Evolutionary conservation across 345 rosid species (phyloP).

Genomic region (Gossypium thurberi): DNA sequence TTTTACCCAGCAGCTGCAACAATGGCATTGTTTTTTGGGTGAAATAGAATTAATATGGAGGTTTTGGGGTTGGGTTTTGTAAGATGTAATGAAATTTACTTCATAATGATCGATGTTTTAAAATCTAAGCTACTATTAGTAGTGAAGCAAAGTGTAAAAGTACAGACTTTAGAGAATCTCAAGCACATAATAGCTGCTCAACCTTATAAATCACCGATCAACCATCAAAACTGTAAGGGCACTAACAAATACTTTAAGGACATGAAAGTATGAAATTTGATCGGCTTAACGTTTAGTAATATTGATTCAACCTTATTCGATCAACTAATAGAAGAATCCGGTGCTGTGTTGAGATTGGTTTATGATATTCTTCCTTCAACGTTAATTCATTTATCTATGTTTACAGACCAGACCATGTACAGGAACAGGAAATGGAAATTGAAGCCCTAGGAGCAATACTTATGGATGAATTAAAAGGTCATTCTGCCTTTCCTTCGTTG

Average conservation of each 20-base stretch:
- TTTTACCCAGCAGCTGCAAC: neutral
- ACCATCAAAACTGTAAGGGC: neutral
- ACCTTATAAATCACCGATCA: neutral
- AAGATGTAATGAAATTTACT: neutral
- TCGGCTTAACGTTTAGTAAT: neutral
- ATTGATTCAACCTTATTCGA: neutral
- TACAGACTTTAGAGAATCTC: neutral
- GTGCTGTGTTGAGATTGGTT: neutral
- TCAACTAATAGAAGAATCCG: neutral
- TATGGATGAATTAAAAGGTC: constrained; percentile 90
- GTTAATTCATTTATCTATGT: neutral
- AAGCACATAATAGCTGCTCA: neutral
- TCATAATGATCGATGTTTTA: neutral
- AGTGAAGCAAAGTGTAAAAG: neutral
- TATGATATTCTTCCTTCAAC: neutral
- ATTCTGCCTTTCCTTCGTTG: neutral
- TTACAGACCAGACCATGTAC: constrained; percentile 70
- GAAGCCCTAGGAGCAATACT: constrained; percentile 93
- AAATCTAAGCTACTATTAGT: neutral
- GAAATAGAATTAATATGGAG: neutral
- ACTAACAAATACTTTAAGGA: neutral
- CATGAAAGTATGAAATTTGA: neutral
- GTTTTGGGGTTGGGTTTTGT: neutral
- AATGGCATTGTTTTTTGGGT: neutral
- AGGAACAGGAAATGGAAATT: constrained; percentile 94